phyloP scores from a whole-genome alignment of 176 grass and related monocot species.

The Lolium rigidum region DNA sequence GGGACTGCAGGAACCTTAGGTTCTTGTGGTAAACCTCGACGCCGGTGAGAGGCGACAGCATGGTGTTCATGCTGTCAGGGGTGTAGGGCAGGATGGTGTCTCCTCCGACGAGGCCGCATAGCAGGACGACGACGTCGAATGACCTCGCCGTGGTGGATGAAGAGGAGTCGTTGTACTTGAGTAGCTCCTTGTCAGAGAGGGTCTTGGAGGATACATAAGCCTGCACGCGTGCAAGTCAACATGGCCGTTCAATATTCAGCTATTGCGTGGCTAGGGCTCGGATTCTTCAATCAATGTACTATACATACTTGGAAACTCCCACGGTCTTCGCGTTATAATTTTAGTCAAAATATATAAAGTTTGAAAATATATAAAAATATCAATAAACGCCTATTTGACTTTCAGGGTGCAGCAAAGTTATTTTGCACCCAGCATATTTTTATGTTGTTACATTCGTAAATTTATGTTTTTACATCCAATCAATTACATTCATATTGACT shows the following conservation, averaged over 20 bases:
- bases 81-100: constrained; percentile 30
- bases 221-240: constrained; percentile 1
- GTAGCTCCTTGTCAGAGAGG: constrained; percentile 35
- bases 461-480: too few relatives aligned
- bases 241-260: not conserved
- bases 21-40: not conserved
- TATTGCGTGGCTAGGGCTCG: too few relatives aligned
- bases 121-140: constrained; percentile 55
- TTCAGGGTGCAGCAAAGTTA: too few relatives aligned
- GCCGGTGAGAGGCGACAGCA: constrained; percentile 46
- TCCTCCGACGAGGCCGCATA: constrained; percentile 56
- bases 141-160: not conserved
- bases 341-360: too few relatives aligned
- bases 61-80: not conserved
- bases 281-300: too few relatives aligned
- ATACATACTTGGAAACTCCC: too few relatives aligned
- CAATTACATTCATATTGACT: too few relatives aligned
- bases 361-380: too few relatives aligned
- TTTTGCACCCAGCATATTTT: too few relatives aligned
- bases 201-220: constrained; percentile 48
- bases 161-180: constrained; percentile 31
- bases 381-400: too few relatives aligned
- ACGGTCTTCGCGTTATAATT: too few relatives aligned
- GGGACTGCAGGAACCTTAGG: constrained; percentile 48
- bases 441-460: too few relatives aligned